phyloP scores from a whole-genome alignment of 805 yeast species.

The Wickerhamiella domercqiae region DNA sequence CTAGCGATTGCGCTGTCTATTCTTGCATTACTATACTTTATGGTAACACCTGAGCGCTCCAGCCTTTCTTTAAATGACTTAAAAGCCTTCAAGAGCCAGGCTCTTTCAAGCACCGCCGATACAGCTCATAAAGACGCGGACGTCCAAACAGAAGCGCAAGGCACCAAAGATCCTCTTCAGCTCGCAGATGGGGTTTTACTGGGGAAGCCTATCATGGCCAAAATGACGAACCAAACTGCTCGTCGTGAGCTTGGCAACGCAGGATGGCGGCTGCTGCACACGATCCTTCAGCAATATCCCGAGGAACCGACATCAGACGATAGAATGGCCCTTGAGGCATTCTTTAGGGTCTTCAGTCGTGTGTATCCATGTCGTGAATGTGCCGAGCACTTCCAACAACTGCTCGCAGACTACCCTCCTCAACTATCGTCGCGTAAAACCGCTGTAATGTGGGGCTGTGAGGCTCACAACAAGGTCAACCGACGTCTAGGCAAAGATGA shows the following conservation, averaged over 20 bases:
- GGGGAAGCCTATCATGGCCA: conserved; percentile 68
- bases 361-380: conserved; percentile 97
- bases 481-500: conserved; percentile 46
- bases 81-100: not conserved
- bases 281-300: conserved; percentile 84
- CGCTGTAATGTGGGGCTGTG: conserved; percentile 95
- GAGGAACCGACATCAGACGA: conserved; percentile 58
- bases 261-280: conserved; percentile 85
- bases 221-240: conserved; percentile 74
- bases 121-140: not conserved
- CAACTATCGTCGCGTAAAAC: conserved; percentile 59
- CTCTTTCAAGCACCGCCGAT: not conserved
- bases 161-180: not conserved
- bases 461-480: conserved; percentile 77
- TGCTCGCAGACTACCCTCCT: conserved; percentile 65
- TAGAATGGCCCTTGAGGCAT: conserved; percentile 43
- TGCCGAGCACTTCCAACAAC: conserved; percentile 71
- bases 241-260: conserved; percentile 80
- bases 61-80: not conserved
- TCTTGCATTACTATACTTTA: not conserved
- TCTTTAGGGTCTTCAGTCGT: conserved; percentile 63
- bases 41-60: conserved; percentile 1
- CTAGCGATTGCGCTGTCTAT: conserved; percentile 1
- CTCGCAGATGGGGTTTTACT: conserved; percentile 6
- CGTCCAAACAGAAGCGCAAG: not conserved